Evolutionary conservation across 768 basidiomycete genomes (phyloP), one percentile per base, ranked within the genome.

Genomic region (Phanerochaete carnosa): DNA sequence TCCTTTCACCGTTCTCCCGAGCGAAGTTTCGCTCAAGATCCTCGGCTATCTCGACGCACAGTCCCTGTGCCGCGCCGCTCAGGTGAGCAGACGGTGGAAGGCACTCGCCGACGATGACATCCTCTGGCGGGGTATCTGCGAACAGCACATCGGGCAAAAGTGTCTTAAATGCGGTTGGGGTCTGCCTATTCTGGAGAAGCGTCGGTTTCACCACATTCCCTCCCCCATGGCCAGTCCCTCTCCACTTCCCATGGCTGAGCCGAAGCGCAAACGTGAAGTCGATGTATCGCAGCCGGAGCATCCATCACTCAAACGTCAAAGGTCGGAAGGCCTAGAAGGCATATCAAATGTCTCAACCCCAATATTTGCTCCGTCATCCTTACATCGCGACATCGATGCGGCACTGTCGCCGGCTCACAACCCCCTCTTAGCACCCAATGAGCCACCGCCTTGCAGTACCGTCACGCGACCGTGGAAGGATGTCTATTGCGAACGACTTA

Each of bases 151-250:
- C 58, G 96, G 96, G 22, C 88, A 94, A 68, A 96, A 94, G 69
- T 99, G 97, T 68, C 85, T 83, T 67, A 97, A 96, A 73, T 98
- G 97, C 66, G 97, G 97, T 2, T 98, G 96, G 95, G 95, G 95
- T 19, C 78, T 99, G 47, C 97, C 97, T 16, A 80, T 97, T 35
- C 79, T 99, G 23, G 92, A 96, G 73, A 88, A 85, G 69, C 85
- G 84, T 64, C 81, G 87, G 26, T 75, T 74, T 26, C 75, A 78
- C 62, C 78, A 78, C 47, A 68, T 76, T 8, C 67, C 68, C n/a
- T 78, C 76, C 74, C 52, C 70, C 70, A 5, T 54, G 65, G 33
- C 57, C 65, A 19, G 65, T 61, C 30, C 54, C 26, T 30, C 72
- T 12, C 23, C 62, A 65, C 19, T 69, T 73, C 7, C 69, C 69